Evolutionary conservation across 345 rosid species (phyloP).

Genomic region (Nephelium lappaceum): DNA sequence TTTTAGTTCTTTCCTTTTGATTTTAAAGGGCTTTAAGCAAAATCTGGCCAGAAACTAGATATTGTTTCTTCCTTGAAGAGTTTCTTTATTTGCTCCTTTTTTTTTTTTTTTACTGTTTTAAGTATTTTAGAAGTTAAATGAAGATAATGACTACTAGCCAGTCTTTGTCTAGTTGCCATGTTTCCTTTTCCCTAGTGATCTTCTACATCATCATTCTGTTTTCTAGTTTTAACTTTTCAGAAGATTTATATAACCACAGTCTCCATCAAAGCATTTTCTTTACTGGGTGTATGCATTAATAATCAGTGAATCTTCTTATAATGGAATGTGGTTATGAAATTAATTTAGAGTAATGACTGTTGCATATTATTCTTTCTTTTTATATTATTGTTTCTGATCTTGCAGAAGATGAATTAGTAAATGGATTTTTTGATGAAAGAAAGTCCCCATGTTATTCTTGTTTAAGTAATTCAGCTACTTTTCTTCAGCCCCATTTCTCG

Average conservation of each 20-base stretch:
- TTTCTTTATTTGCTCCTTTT: not conserved
- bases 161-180: not conserved
- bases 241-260: not conserved
- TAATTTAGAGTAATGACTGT: not conserved
- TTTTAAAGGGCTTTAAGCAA: not conserved
- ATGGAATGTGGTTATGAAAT: not conserved
- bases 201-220: not conserved
- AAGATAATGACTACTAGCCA: constrained; percentile 19
- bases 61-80: not conserved
- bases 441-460: not conserved
- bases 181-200: not conserved
- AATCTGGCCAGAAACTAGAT: not conserved
- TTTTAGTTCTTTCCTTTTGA: not conserved
- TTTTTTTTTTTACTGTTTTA: not conserved
- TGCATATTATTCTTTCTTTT: not conserved
- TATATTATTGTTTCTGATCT: not conserved
- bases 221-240: not conserved
- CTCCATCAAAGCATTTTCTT: not conserved
- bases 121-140: not conserved
- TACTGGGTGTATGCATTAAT: not conserved
- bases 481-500: not conserved
- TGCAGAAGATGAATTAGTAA: not conserved
- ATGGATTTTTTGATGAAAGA: too few relatives aligned
- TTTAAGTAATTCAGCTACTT: not conserved
- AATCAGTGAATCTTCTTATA: not conserved